These are phyloP conservation scores for Exidia glandulosa DNA, from an alignment of 768 basidiomycete genomes.

Conservation along the genomic window DNA sequence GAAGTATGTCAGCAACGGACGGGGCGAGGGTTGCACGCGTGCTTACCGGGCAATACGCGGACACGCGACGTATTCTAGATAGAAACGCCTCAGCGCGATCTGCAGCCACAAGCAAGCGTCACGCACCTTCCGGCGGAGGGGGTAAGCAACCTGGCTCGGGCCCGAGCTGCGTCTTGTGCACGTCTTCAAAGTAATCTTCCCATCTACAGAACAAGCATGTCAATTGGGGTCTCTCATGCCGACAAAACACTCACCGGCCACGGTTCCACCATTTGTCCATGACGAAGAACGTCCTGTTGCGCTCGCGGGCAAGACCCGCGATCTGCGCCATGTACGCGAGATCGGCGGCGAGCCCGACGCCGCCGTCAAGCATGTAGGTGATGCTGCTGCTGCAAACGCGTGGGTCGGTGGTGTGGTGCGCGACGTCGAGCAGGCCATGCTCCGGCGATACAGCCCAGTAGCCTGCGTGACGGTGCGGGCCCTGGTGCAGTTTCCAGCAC, in stretches of 20 bases:
- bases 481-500: conserved; percentile 39
- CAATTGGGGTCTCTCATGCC: not conserved
- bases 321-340: conserved; percentile 56
- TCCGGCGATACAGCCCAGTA: conserved; percentile 12
- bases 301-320: conserved; percentile 56
- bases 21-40: not conserved
- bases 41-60: conserved; percentile 54
- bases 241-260: conserved; percentile 39
- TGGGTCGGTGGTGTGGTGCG: conserved; percentile 16
- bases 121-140: conserved; percentile 51
- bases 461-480: conserved; percentile 31
- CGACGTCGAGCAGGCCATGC: conserved; percentile 19
- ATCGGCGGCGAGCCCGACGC: conserved; percentile 54
- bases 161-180: conserved; percentile 42
- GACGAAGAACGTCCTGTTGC: conserved; percentile 54
- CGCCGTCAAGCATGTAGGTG: conserved; percentile 61
- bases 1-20: not conserved
- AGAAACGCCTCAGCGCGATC: not conserved
- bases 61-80: conserved; percentile 58
- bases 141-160: conserved; percentile 52
- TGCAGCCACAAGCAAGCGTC: conserved; percentile 1
- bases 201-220: conserved; percentile 30
- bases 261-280: conserved; percentile 67
- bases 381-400: conserved; percentile 47
- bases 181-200: conserved; percentile 53